These are phyloP conservation scores for Onygena corvina DNA, from an alignment of 2,329 filamentous ascomycete species.

Conservation along the genomic window DNA sequence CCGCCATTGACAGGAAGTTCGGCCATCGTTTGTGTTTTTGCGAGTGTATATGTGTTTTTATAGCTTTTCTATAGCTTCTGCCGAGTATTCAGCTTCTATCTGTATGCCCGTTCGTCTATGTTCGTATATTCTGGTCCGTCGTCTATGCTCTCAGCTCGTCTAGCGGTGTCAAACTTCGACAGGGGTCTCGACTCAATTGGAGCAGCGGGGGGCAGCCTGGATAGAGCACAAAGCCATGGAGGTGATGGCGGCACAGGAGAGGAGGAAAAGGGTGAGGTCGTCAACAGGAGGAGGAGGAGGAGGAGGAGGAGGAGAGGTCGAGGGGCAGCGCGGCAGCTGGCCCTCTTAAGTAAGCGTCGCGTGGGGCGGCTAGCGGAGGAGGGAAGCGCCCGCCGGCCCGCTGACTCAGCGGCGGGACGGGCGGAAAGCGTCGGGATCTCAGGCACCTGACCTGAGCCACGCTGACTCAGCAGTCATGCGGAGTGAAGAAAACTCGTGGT, in stretches of 20 bases:
- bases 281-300: background rate
- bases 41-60: too few relatives aligned
- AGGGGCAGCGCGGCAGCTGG: background rate
- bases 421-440: background rate
- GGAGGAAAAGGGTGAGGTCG: background rate
- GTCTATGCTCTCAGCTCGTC: too few relatives aligned
- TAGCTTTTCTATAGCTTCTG: too few relatives aligned
- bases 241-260: background rate
- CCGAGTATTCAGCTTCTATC: too few relatives aligned
- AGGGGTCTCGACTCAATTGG: background rate
- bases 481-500: background rate
- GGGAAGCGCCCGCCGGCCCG: background rate
- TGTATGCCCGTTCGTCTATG: too few relatives aligned
- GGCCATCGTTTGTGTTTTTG: too few relatives aligned
- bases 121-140: too few relatives aligned
- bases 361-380: constrained; percentile 6
- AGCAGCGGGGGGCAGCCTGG: background rate
- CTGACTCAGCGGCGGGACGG: background rate
- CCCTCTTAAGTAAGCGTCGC: constrained; percentile 3
- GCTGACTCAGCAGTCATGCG: constrained; percentile 3
- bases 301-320: background rate
- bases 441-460: background rate
- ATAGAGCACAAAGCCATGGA: constrained; percentile 2
- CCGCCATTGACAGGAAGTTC: background rate
- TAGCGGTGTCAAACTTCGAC: background rate